phyloP scores from a whole-genome alignment of 768 basidiomycete genomes.

The Agaricus blazei region DNA sequence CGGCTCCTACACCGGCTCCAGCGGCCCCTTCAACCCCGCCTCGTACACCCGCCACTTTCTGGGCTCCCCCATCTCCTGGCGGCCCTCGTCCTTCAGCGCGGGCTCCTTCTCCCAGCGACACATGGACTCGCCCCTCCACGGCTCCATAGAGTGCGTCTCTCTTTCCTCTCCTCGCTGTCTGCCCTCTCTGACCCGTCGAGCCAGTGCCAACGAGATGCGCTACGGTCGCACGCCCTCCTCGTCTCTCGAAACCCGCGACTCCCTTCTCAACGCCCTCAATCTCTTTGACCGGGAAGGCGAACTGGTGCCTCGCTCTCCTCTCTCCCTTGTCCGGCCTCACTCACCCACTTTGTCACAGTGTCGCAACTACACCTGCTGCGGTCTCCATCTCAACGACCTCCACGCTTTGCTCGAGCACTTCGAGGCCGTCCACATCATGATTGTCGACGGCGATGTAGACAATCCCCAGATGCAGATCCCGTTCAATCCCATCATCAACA shows the following conservation, averaged over 20 bases:
- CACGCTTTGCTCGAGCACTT: constrained; percentile 84
- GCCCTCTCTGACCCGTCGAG: neutral
- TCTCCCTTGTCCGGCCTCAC: neutral
- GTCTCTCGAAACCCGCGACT: constrained; percentile 46
- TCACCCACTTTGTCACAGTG: constrained; percentile 38
- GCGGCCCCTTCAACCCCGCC: constrained; percentile 56
- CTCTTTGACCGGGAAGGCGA: constrained; percentile 70
- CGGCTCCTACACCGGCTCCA: constrained; percentile 44
- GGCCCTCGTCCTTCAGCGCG: constrained; percentile 55
- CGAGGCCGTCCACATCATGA: constrained; percentile 84
- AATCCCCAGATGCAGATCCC: constrained; percentile 36
- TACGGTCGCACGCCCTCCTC: constrained; percentile 40
- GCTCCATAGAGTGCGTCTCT: constrained; percentile 58
- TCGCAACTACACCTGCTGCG: constrained; percentile 89
- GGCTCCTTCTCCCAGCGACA: constrained; percentile 60
- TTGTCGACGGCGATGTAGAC: constrained; percentile 38
- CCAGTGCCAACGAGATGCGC: constrained; percentile 27
- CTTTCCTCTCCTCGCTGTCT: neutral
- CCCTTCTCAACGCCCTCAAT: constrained; percentile 61
- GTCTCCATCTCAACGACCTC: constrained; percentile 53
- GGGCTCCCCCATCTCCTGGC: constrained; percentile 71
- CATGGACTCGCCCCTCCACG: constrained; percentile 49
- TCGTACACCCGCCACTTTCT: constrained; percentile 66
- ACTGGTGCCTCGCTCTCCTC: constrained; percentile 41
- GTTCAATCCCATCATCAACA: constrained; percentile 37